Conservation (phyloP, 768 basidiomycete species). For the Daedaleopsis sinensis region DNA sequence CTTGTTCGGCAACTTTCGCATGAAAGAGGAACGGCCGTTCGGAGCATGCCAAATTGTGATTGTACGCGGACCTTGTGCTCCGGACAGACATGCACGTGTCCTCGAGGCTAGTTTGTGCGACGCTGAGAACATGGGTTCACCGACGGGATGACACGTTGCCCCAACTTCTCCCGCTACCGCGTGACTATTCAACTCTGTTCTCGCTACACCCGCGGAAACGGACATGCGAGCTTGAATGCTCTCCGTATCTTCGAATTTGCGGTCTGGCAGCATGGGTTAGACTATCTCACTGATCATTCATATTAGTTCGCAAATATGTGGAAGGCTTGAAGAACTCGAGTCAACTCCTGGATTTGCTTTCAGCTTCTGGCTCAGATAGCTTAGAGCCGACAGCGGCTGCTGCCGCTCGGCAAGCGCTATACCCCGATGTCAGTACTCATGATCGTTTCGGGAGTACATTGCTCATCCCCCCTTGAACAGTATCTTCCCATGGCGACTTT, state of each 20-base stretch:
- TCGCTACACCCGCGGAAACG: too few relatives aligned
- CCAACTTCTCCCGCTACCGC: too few relatives aligned
- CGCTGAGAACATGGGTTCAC: too few relatives aligned
- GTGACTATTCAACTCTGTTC: too few relatives aligned
- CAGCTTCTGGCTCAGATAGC: constrained; percentile 63
- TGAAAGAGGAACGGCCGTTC: too few relatives aligned
- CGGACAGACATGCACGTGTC: neutral
- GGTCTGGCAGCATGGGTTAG: neutral
- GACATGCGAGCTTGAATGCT: too few relatives aligned
- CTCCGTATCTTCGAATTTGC: too few relatives aligned
- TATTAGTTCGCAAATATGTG: constrained; percentile 76
- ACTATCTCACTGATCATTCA: neutral
- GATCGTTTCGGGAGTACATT: neutral
- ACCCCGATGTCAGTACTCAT: constrained; percentile 63
- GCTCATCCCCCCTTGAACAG: constrained; percentile 44
- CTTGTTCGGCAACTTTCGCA: too few relatives aligned
- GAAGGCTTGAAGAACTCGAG: constrained; percentile 67
- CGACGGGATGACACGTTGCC: too few relatives aligned
- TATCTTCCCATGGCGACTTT: constrained; percentile 77
- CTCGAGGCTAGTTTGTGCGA: too few relatives aligned
- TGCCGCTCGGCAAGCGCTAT: constrained; percentile 59
- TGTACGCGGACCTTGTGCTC: neutral
- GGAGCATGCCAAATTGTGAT: too few relatives aligned
- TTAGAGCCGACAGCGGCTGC: constrained; percentile 64
- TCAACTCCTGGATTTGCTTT: constrained; percentile 80